These are phyloP conservation scores for Dendrocalamus latiflorus DNA, from an alignment of 202 grass and related monocot species.

Conservation along the genomic window DNA sequence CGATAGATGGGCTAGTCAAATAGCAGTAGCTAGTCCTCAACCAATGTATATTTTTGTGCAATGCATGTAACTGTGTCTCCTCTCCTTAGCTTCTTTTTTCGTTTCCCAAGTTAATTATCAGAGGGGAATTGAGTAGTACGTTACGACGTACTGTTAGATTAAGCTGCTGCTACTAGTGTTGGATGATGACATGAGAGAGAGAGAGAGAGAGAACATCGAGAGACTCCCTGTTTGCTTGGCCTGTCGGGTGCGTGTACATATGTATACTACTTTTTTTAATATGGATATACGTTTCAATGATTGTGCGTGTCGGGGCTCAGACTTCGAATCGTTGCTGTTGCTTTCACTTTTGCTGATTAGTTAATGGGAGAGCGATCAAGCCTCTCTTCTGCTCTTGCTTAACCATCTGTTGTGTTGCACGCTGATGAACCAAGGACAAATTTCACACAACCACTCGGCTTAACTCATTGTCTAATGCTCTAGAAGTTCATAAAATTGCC, in stretches of 20 bases:
- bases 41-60: constrained; percentile 34
- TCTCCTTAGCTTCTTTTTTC: constrained; percentile 5
- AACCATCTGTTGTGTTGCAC: too few relatives aligned
- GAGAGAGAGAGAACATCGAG: too few relatives aligned
- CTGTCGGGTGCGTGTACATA: too few relatives aligned
- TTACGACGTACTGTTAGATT: too few relatives aligned
- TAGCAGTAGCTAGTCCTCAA: constrained; percentile 5
- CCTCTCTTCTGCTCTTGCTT: neutral
- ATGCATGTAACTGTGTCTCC: constrained; percentile 20
- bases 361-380: neutral
- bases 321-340: neutral
- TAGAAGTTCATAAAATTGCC: neutral
- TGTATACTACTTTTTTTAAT: too few relatives aligned
- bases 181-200: too few relatives aligned
- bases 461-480: neutral
- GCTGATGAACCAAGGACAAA: neutral
- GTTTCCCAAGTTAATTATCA: too few relatives aligned
- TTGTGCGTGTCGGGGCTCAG: constrained; percentile 37
- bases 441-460: neutral
- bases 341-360: constrained; percentile 24
- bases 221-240: too few relatives aligned
- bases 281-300: constrained; percentile 37
- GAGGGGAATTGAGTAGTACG: too few relatives aligned
- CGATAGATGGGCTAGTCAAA: constrained; percentile 33
- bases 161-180: too few relatives aligned